Evolutionary conservation across 306 rosid species (phyloP), one percentile per base, ranked within the genome.

Genomic region (Cucumis sativus): DNA sequence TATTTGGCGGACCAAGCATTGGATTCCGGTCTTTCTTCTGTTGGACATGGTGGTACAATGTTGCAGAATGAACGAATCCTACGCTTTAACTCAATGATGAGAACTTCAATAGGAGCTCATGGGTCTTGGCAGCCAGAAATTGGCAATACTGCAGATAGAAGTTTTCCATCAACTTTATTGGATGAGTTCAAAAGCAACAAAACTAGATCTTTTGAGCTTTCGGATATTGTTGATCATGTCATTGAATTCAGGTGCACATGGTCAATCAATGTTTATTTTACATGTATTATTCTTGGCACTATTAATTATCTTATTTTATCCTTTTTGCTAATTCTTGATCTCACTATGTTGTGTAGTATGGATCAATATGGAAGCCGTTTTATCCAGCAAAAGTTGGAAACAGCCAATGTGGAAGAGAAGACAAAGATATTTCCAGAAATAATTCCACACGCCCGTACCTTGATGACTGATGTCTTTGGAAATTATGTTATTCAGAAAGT

Each of bases 311-410:
- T 17, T 30, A 54, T 20, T 41, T 80, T 55, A 18, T 85, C 43
- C 41, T 80, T 12, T 76, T 75, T 74, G 37, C 78, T 77, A 78
- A 40, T 67, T 74, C 63, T 51, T 68, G 72, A 72, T 35, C 79
- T 59, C 68, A 13, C 52, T 84, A 78, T 59, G 30, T 72, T 21
- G 25, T 92, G 91, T 88, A 95, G 99, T 79, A 95, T 90, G 78
- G 97, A 95, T 88, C 99, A 95, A 85, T 89, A 92, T 82, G 99
- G 99, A 70, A 95, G 99, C 84, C 99, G 99, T 77, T 95, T 95
- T 83, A 95, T 95, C 84, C 99, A 95, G 88, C 97, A 95, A 89
- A 92, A 92, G 82, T 78, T 95, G 72, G 98, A 95, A 89, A 88
- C 89, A 35, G 92, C 97, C 78, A 81, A 91, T 4, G 88, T 55